Percentiles rank a stretch among this genome's conserved stretches.
phyloP scores from a whole-genome alignment of 495 filamentous ascomycete species.

The Staphylotrichum tortipilum region DNA sequence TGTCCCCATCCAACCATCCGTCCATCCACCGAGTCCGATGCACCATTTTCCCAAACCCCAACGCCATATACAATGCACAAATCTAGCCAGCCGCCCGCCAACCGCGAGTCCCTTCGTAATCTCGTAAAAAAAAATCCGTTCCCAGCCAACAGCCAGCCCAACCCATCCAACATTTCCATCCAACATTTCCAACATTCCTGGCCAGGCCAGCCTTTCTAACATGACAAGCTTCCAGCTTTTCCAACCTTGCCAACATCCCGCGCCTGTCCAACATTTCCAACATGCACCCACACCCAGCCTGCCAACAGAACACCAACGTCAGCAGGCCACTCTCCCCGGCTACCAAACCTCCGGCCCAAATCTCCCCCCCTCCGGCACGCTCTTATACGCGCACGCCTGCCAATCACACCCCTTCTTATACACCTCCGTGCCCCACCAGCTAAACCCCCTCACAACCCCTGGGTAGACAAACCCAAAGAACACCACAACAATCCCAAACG shows the following conservation, averaged over 20 bases:
- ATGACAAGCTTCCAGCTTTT: no score
- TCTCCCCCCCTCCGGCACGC: conserved; percentile 41
- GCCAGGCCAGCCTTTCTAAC: no score
- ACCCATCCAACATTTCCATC: no score
- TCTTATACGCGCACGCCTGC: conserved; percentile 51
- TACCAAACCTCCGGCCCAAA: conserved; percentile 55
- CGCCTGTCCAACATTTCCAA: no score
- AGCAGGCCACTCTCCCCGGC: no score
- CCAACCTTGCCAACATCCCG: no score
- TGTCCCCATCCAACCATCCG: no score
- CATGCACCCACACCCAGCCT: neutral
- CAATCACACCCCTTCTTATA: conserved; percentile 59
- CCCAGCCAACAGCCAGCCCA: no score
- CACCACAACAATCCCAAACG: conserved; percentile 68
- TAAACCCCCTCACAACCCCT: conserved; percentile 52
- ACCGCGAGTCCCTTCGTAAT: no score
- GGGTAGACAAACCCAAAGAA: conserved; percentile 78
- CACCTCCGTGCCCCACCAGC: conserved; percentile 71
- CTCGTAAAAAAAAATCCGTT: neutral
- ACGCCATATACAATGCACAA: conserved; percentile 1
- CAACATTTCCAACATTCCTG: no score
- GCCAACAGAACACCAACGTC: no score
- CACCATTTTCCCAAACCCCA: neutral
- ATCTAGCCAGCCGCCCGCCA: neutral
- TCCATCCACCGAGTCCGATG: no score